phyloP scores from a whole-genome alignment of 2,329 filamentous ascomycete genomes.

The Exophiala aquamarina region DNA sequence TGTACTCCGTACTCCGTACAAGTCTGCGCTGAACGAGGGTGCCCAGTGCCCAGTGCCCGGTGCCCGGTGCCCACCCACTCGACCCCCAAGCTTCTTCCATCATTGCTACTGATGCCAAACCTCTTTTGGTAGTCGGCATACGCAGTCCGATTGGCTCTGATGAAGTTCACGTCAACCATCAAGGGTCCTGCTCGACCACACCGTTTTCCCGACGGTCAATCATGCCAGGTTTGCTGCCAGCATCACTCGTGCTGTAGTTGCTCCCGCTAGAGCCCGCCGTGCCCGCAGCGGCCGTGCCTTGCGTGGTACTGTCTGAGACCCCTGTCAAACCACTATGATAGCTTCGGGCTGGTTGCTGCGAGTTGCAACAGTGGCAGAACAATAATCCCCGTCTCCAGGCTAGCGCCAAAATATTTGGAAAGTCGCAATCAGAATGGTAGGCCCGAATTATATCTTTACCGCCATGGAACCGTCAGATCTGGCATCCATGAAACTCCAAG shows the following conservation, averaged over 20 bases:
- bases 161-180: background rate
- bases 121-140: slow-evolving; percentile 14
- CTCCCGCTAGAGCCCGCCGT: background rate
- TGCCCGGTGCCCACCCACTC: too few species aligned
- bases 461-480: slow-evolving; percentile 11
- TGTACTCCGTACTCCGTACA: too few species aligned
- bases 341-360: slow-evolving; percentile 1
- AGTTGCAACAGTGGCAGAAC: slow-evolving; percentile 18
- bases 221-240: background rate
- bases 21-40: too few species aligned
- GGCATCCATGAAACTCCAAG: slow-evolving; percentile 16
- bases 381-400: slow-evolving; percentile 17
- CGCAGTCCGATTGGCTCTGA: slow-evolving; percentile 7
- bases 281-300: background rate
- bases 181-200: slow-evolving; percentile 2
- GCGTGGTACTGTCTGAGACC: background rate
- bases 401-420: slow-evolving; percentile 14
- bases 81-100: too few species aligned
- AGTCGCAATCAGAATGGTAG: slow-evolving; percentile 11
- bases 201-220: slow-evolving; percentile 24
- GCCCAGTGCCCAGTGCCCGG: too few species aligned
- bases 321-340: slow-evolving; percentile 8
- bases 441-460: slow-evolving; percentile 19
- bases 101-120: slow-evolving; percentile 5
- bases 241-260: too few species aligned